These are phyloP conservation scores for Metschnikowia santaceciliae DNA, from an alignment of 805 yeast species.

Conservation along the genomic window DNA sequence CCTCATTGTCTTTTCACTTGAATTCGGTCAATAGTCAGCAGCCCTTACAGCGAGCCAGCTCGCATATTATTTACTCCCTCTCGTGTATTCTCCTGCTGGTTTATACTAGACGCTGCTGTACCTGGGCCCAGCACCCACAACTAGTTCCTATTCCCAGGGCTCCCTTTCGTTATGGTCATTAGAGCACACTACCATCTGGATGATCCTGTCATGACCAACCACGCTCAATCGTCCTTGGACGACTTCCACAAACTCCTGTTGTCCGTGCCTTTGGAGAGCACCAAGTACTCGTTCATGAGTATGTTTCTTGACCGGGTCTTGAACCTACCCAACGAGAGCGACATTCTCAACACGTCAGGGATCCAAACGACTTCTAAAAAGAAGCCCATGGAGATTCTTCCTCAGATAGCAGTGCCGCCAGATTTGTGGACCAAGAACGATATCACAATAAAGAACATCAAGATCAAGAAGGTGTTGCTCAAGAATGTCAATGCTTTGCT, in stretches of 20 bases:
- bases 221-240: background rate
- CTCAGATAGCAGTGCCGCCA: slow-evolving; percentile 30
- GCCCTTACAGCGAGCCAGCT: background rate
- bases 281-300: slow-evolving; percentile 25
- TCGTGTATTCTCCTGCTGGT: background rate
- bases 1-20: background rate
- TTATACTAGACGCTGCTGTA: background rate
- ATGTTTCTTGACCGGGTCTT: slow-evolving; percentile 24
- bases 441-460: slow-evolving; percentile 27
- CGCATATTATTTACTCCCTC: background rate
- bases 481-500: slow-evolving; percentile 32
- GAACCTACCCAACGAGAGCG: slow-evolving; percentile 19
- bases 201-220: background rate
- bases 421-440: slow-evolving; percentile 37
- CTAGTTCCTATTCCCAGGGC: background rate
- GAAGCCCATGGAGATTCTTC: slow-evolving; percentile 24
- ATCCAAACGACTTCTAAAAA: background rate
- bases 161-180: background rate
- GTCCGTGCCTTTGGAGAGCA: slow-evolving; percentile 26
- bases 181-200: background rate
- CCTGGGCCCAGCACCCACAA: background rate
- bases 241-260: slow-evolving; percentile 22
- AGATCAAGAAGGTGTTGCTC: slow-evolving; percentile 30
- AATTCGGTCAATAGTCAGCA: background rate
- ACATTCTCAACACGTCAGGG: slow-evolving; percentile 11